Evolutionary conservation across 2,329 filamentous ascomycete genomes (phyloP), one percentile per base, ranked within the genome.

Genomic region (Neonectria sp.): DNA sequence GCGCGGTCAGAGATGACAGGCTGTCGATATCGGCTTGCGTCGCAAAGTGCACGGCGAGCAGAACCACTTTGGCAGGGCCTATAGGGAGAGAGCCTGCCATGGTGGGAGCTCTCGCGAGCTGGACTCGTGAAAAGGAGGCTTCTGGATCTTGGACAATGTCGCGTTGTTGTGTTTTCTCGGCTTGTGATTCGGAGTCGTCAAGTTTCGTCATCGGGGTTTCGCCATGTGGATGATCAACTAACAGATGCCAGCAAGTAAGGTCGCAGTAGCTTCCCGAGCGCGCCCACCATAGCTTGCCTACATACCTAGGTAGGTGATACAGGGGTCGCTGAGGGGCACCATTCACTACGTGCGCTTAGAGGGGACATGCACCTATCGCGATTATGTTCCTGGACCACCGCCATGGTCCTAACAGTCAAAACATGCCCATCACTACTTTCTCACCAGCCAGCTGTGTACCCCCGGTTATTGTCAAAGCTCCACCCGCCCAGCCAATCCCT

Each of bases 11-110:
- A 60, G 83, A 84, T 63, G 87, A 85, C 67, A 96, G 82, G 70
- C 87, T 86, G 72, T 86, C 79, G 73, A 95, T 84, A 77, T 95
- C 88, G 76, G 89, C 86, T 74, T 89, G 88, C 68, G 88, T 87
- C 60, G 93, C 90, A 73, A 91, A 87, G 75, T 94, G 89, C 25
- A 91, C 90, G 51, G 93, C 92, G 56, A 95, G 87, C 65, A 96
- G 87, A 65, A 94, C 83, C 71, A 91, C 88, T 78, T 94, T 93
- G 63, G 91, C 86, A 56, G 90, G 84, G 12, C 91, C 90, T 63
- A 93, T 83, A 51, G 81, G 55, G 12, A 63, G 51, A 27, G 56
- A 77, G 60, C 64, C 63, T 37, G 67, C 71, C 77, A 79, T 79
- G 37, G 25, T 65, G 17, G 57, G 48, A 56, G 33, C 49, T 55